A percentile compares a stretch with the other conserved stretches of the same genome.
These are phyloP conservation scores for Pelargonium nanum DNA, from an alignment of 345 rosid species.

Conservation along the genomic window DNA sequence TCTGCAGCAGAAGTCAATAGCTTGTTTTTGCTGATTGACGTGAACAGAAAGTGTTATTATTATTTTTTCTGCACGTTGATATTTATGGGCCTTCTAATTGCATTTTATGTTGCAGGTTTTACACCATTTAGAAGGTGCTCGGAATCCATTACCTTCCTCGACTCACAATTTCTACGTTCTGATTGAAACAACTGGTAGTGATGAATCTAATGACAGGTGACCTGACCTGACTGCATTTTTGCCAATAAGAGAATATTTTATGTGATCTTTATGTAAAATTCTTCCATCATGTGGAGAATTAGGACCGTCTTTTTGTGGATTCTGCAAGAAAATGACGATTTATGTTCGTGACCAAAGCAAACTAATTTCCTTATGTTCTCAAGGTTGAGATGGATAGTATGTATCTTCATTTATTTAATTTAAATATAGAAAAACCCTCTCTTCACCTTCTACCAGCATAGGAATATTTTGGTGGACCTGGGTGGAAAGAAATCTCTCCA, in stretches of 20 bases:
- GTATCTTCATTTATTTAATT: too few species aligned
- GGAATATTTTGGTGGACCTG: too few species aligned
- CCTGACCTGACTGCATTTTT: not conserved
- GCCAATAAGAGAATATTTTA: not conserved
- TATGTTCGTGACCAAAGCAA: too few species aligned
- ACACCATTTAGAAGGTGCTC: conserved; percentile 70
- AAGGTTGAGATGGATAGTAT: not conserved
- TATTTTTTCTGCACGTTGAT: not conserved
- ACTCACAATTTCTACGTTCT: conserved; percentile 69
- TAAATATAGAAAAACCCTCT: not conserved
- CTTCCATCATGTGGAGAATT: too few species aligned
- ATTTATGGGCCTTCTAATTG: not conserved
- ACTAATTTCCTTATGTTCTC: too few species aligned
- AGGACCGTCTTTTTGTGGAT: too few species aligned
- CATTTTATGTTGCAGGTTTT: conserved; percentile 40
- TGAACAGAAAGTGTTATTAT: not conserved
- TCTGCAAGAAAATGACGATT: too few species aligned
- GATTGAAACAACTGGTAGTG: conserved; percentile 83
- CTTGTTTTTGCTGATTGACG: too few species aligned
- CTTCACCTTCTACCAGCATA: too few species aligned
- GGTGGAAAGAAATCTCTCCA: too few species aligned
- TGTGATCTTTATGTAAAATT: not conserved
- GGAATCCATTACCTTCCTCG: conserved; percentile 69
- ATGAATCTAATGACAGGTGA: conserved; percentile 65
- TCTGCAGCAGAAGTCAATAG: not conserved